Conservation (phyloP, 805 yeast species). For the Yarrowia porcina region DNA sequence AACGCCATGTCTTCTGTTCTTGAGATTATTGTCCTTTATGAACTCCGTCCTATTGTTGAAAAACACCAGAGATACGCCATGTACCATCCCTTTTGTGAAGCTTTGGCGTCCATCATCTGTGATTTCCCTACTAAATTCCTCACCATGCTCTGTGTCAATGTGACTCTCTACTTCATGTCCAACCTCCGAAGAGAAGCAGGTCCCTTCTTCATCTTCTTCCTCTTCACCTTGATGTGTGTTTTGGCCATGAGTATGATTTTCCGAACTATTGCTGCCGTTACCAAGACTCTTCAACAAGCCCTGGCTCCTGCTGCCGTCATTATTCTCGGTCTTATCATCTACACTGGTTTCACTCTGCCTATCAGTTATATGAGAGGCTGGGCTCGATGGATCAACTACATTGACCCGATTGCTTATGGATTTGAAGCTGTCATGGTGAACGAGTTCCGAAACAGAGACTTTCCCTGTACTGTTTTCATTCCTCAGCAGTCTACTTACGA, state of each 20-base stretch:
- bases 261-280: constrained; percentile 42
- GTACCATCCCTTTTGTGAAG: constrained; percentile 63
- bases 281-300: constrained; percentile 42
- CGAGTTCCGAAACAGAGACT: constrained; percentile 42
- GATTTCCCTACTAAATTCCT: constrained; percentile 51
- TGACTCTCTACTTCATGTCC: constrained; percentile 53
- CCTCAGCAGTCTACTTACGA: constrained; percentile 18
- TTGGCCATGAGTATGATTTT: constrained; percentile 56
- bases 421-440: constrained; percentile 48
- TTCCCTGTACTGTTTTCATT: constrained; percentile 38
- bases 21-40: constrained; percentile 45
- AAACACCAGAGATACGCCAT: constrained; percentile 58
- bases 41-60: constrained; percentile 53
- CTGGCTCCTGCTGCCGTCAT: constrained; percentile 46
- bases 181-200: constrained; percentile 53
- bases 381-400: constrained; percentile 50
- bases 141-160: constrained; percentile 45
- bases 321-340: constrained; percentile 43
- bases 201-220: constrained; percentile 49
- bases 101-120: constrained; percentile 57
- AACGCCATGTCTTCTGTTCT: constrained; percentile 47
- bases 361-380: constrained; percentile 47
- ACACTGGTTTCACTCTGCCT: constrained; percentile 51
- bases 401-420: constrained; percentile 47
- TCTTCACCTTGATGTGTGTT: constrained; percentile 46